A percentile compares a stretch with the other conserved stretches of the same genome.
phyloP scores from a whole-genome alignment of 148 eudicot genomes.

The Beta vulgaris region DNA sequence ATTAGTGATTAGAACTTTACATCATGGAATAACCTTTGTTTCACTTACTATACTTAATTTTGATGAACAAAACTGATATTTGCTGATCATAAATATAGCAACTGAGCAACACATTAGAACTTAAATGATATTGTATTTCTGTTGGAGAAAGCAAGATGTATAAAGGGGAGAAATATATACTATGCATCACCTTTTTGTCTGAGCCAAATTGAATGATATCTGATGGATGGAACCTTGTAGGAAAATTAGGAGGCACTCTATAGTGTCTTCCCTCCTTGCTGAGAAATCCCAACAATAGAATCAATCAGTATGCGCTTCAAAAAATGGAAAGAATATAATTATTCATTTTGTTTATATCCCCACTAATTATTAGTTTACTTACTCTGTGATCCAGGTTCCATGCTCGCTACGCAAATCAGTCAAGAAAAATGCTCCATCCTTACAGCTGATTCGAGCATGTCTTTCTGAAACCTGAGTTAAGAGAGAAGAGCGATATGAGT shows the following conservation, averaged over 20 bases:
- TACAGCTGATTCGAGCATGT: constrained; percentile 72
- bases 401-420: constrained; percentile 79
- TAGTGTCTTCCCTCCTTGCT: constrained; percentile 78
- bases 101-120: no score
- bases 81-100: no score
- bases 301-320: constrained; percentile 1
- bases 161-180: background rate
- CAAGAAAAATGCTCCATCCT: constrained; percentile 59
- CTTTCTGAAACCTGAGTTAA: constrained; percentile 59
- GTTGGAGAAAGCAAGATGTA: background rate
- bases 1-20: no score
- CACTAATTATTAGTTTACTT: constrained; percentile 39
- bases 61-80: background rate
- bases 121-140: no score
- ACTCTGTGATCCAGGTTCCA: constrained; percentile 87
- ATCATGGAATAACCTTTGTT: no score
- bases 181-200: constrained; percentile 52
- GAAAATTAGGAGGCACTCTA: constrained; percentile 68
- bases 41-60: no score
- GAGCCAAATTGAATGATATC: constrained; percentile 73
- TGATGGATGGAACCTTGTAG: constrained; percentile 71
- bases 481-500: background rate
- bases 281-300: constrained; percentile 21
- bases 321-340: background rate
- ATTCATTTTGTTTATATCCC: background rate